Evolutionary conservation across 345 rosid genomes (phyloP), one percentile per base, ranked within the genome.

Genomic region (Heritiera fomes): DNA sequence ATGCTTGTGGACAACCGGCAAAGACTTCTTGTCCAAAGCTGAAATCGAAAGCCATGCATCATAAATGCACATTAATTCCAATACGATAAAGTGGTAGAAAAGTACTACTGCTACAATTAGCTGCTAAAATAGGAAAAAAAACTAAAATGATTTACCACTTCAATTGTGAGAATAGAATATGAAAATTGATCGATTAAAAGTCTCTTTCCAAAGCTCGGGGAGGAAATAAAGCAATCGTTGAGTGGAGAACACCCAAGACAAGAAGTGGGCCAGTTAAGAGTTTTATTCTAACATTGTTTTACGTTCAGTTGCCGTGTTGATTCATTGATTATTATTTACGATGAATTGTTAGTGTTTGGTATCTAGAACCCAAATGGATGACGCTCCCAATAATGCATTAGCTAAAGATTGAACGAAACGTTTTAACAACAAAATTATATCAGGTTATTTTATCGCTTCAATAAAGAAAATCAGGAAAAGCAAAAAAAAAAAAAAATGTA

Each of bases 1-100:
- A 52, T 90, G 86, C 71, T 83, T 87, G 85, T 94, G 92, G 56
- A 86, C 82, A 71, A 94, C 92, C 60, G 71, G 79, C 70, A 92
- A 84, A 7, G 90, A 83, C 69, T 83, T 84, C 13, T 81, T 70
- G 9, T 75, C 81, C 12, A 77, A 58, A 30, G 65, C 91, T 83
- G 87, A 59, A 32, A 41, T 34, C 13, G 32, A 65, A 10, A 23
- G 15, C 20, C 38, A 50, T 12, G 7, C n/a, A 52, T 23, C 23
- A 62, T 9, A 20, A 20, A 47, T 15, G 28, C 4, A 47, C 9
- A 32, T 45, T 23, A 23, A 23, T 23, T 34, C 32, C 47, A 61
- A 14, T 68, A 17, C 4, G 4, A 43, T 43, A 43, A 6, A 43
- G 45, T 6, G 45, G 6, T 6, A 43, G 45, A 41, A 41, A 41